Conservation (phyloP, 768 basidiomycete species). For the Termitomyces sp. region DNA sequence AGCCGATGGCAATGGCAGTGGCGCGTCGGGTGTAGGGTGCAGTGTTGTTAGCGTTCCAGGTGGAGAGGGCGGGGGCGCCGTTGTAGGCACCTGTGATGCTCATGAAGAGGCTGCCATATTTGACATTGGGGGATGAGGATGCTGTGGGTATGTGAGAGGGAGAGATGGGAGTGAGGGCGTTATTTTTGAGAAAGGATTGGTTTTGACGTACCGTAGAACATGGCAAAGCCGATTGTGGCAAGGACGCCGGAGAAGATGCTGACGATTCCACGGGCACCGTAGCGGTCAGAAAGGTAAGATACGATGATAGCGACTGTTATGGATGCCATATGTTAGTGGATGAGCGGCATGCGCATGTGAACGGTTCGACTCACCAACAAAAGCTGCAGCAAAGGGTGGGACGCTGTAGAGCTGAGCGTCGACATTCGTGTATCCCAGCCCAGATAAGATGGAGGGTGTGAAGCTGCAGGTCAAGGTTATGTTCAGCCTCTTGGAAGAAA, state of each 20-base stretch:
- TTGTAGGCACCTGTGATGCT: constrained; percentile 49
- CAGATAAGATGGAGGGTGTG: constrained; percentile 65
- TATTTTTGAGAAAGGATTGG: not conserved
- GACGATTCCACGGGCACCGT: constrained; percentile 44
- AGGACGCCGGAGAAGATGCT: constrained; percentile 40
- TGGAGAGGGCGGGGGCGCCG: constrained; percentile 47
- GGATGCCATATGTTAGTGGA: not conserved
- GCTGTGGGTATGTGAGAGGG: constrained; percentile 19
- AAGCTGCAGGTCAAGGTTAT: constrained; percentile 39
- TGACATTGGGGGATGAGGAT: constrained; percentile 33
- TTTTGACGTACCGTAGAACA: constrained; percentile 46
- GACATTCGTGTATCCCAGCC: constrained; percentile 52
- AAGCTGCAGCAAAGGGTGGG: constrained; percentile 49
- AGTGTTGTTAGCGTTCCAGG: constrained; percentile 63
- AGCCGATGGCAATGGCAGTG: constrained; percentile 52
- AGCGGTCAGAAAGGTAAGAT: constrained; percentile 51
- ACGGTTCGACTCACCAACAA: constrained; percentile 34
- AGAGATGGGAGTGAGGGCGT: not conserved
- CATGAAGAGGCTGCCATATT: constrained; percentile 56
- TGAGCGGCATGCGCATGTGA: not conserved
- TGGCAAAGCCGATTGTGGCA: constrained; percentile 46
- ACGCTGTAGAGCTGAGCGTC: constrained; percentile 63
- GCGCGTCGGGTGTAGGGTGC: constrained; percentile 54
- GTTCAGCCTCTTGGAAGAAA: not conserved
- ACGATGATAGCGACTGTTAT: constrained; percentile 27